Percentiles rank a stretch among this genome's conserved stretches.
These are phyloP conservation scores for Phyllosticta paracitricarpa DNA, from an alignment of 2,329 filamentous ascomycete genomes.

Conservation along the genomic window DNA sequence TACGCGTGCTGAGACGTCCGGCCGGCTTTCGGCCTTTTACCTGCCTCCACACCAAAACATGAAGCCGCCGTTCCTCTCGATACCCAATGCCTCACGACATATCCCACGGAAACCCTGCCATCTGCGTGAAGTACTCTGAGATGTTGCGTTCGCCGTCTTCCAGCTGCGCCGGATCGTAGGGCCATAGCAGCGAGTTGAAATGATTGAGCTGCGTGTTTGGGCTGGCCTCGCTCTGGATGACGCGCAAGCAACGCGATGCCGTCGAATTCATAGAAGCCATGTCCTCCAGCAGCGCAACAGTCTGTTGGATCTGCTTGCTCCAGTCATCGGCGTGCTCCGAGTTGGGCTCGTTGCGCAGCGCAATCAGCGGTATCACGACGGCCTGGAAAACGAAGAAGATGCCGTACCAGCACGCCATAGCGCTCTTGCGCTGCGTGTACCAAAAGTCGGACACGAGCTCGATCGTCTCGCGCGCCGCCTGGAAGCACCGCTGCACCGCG, in stretches of 20 bases:
- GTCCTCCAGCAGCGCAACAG: conserved; percentile 29
- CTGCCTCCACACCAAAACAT: not conserved
- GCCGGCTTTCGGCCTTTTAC: too few relatives aligned
- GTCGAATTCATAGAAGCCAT: conserved; percentile 32
- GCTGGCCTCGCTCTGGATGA: conserved; percentile 23
- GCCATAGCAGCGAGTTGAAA: conserved; percentile 15
- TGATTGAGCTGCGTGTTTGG: conserved; percentile 15
- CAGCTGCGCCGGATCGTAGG: conserved; percentile 8
- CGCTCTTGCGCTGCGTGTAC: not conserved
- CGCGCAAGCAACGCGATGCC: conserved; percentile 31
- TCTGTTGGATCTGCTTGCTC: conserved; percentile 31
- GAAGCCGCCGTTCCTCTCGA: not conserved
- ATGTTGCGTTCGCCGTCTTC: not conserved
- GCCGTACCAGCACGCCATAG: conserved; percentile 10
- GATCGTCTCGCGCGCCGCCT: not conserved
- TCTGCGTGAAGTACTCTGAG: conserved; percentile 4
- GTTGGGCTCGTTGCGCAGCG: conserved; percentile 34
- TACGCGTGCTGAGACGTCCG: too few relatives aligned
- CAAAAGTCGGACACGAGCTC: not conserved
- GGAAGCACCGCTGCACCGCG: not conserved
- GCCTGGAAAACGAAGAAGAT: conserved; percentile 39
- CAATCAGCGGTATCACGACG: conserved; percentile 39
- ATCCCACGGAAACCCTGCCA: conserved; percentile 3
- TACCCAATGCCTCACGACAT: not conserved
- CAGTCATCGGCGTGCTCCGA: conserved; percentile 29